Percentiles rank a stretch among this genome's conserved stretches.
These are phyloP conservation scores for Magnaporthales sp. DNA, from an alignment of 2,329 filamentous ascomycete species.

Conservation along the genomic window DNA sequence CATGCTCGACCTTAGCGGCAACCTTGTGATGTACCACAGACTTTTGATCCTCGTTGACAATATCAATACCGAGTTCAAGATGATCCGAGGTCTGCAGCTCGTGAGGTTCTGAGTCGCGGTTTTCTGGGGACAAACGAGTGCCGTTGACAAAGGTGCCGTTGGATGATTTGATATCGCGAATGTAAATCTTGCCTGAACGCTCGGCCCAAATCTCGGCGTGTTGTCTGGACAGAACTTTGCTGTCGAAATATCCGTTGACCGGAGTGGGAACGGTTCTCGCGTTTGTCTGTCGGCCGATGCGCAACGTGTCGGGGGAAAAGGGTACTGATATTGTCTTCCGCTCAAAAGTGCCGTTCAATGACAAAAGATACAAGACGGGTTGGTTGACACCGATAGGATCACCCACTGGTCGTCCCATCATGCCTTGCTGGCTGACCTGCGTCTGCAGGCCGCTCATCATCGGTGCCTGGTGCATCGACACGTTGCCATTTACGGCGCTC, in stretches of 20 bases:
- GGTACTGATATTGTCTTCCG: slow-evolving; percentile 93
- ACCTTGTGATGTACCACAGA: slow-evolving; percentile 98
- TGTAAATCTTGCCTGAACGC: slow-evolving; percentile 80
- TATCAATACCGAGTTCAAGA: slow-evolving; percentile 92
- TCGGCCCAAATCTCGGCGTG: slow-evolving; percentile 96
- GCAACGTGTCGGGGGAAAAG: slow-evolving; percentile 84
- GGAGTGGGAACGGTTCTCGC: slow-evolving; percentile 89
- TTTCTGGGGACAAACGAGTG: slow-evolving; percentile 80
- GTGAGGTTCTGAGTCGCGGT: slow-evolving; percentile 91
- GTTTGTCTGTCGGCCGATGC: slow-evolving; percentile 94
- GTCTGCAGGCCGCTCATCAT: slow-evolving; percentile 27
- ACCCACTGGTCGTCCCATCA: slow-evolving; percentile 54
- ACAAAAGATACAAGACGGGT: slow-evolving; percentile 76
- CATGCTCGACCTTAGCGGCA: slow-evolving; percentile 91
- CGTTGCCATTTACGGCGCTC: slow-evolving; percentile 33
- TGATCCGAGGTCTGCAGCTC: slow-evolving; percentile 88
- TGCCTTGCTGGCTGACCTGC: slow-evolving; percentile 31
- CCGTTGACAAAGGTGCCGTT: slow-evolving; percentile 98
- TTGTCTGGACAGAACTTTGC: slow-evolving; percentile 91
- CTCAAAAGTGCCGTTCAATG: slow-evolving; percentile 94
- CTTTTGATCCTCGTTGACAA: slow-evolving; percentile 97
- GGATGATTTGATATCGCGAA: slow-evolving; percentile 94
- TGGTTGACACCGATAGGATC: slow-evolving; percentile 56
- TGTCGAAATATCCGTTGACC: slow-evolving; percentile 93
- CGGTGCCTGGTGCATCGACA: slow-evolving; percentile 27